Percentiles rank a stretch among this genome's conserved stretches.
phyloP scores from a whole-genome alignment of 2,329 filamentous ascomycete genomes.

The Trichoderma semiorbis region DNA sequence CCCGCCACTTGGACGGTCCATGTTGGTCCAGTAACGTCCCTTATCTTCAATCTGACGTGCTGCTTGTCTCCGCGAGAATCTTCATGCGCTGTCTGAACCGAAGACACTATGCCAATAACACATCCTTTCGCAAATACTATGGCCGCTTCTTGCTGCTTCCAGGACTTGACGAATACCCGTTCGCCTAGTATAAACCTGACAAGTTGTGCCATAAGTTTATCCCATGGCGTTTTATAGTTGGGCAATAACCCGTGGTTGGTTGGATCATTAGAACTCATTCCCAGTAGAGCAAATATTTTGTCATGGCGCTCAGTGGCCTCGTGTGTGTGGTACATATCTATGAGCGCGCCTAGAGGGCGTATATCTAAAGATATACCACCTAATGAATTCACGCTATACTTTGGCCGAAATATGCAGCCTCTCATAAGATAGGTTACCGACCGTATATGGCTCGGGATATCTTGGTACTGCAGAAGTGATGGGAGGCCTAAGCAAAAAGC shows the following conservation, averaged over 20 bases:
- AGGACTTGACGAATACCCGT: background rate
- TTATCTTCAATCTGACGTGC: background rate
- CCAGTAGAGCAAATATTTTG: slow-evolving; percentile 24
- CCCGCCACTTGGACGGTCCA: background rate
- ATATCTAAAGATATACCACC: slow-evolving; percentile 25
- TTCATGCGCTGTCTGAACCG: background rate
- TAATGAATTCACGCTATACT: background rate
- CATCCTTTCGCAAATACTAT: background rate
- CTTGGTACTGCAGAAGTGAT: background rate
- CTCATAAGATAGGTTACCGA: slow-evolving; percentile 11
- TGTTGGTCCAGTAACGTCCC: background rate
- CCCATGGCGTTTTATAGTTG: background rate
- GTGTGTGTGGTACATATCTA: slow-evolving; percentile 15
- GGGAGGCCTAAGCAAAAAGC: slow-evolving; percentile 15
- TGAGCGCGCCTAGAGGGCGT: slow-evolving; percentile 4
- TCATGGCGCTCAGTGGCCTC: slow-evolving; percentile 24
- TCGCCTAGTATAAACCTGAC: background rate
- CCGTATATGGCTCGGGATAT: slow-evolving; percentile 1
- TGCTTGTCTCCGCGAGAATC: background rate
- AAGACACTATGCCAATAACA: background rate
- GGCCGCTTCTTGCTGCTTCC: background rate
- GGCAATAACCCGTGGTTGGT: background rate
- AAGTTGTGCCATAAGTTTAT: background rate
- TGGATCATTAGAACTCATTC: slow-evolving; percentile 19
- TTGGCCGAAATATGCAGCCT: slow-evolving; percentile 9